Conservation (phyloP, 2,329 filamentous ascomycete genomes). For the Sporothrix brunneoviolacea region DNA sequence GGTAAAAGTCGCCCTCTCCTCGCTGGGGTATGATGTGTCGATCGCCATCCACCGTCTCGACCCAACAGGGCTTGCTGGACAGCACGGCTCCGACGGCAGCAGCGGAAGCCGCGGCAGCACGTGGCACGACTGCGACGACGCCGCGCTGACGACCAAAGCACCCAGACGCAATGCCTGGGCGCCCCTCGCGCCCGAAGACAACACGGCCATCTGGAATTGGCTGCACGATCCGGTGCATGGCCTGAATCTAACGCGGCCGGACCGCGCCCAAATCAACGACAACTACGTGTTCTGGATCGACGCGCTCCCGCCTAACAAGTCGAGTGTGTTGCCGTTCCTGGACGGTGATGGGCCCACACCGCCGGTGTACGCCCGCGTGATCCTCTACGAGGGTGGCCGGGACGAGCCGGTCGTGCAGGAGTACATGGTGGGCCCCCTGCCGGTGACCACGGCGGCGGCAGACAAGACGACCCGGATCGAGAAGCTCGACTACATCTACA, state of each 20-base stretch:
- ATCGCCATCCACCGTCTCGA: too few relatives aligned
- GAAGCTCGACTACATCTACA: conserved; percentile 37
- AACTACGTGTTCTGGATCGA: conserved; percentile 43
- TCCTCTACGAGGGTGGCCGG: conserved; percentile 39
- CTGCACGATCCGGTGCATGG: conserved; percentile 34
- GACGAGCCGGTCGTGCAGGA: conserved; percentile 38
- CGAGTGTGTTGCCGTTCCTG: conserved; percentile 37
- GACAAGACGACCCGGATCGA: conserved; percentile 34
- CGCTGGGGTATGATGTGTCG: too few relatives aligned
- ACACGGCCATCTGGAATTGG: conserved; percentile 35
- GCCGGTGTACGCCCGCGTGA: conserved; percentile 37
- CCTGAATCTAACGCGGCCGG: conserved; percentile 38
- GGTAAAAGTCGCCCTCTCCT: too few relatives aligned
- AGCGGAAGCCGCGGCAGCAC: too few relatives aligned
- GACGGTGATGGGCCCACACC: conserved; percentile 31
- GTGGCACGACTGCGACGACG: too few relatives aligned
- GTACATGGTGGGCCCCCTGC: conserved; percentile 44
- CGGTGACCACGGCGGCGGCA: conserved; percentile 30
- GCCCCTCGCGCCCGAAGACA: conserved; percentile 35
- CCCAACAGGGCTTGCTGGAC: too few relatives aligned
- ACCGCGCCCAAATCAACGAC: conserved; percentile 32
- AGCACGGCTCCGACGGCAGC: too few relatives aligned
- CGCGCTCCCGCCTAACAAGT: conserved; percentile 42
- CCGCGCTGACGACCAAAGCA: conserved; percentile 20
- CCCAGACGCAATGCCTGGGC: conserved; percentile 37